Base-by-base conservation (phyloP, 1,139 yeast species). In the Scheffersomyces segobiensis region DNA sequence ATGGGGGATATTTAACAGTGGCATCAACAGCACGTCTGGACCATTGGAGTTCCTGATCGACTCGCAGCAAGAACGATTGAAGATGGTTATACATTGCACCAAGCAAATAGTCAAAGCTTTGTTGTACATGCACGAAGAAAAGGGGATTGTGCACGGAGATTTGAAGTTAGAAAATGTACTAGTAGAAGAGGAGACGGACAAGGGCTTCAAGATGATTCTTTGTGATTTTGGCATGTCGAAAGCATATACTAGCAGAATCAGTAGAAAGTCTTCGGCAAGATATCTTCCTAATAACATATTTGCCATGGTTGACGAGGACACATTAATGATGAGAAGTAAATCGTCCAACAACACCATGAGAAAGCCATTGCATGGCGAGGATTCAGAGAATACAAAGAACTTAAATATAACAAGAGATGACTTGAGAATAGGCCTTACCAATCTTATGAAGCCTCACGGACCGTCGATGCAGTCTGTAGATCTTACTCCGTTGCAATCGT, bases 211-310 rank as follows among this genome's bases (percentile, higher is more conserved):
- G 46, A 76, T 87, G 68, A 70, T 85, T 24, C 69, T 93, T 8
- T 91, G 97, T 74, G 98, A 93, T 74, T 93, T 93, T 76, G 98
- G 98, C 5, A 91, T 93, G 96, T 78, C 81, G 56, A 67, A 79
- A 53, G 74, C 76, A 8, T 76, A 72, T 62, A 73, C 74, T 49
- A 64, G 71, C 17, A 67, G 80, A 49, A 59, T 74, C 22, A 69
- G 74, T 54, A 65, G 79, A 53, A 66, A 67, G 46, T 61, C 71
- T 21, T 72, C 77, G 0, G 59, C 51, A 8, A 55, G 63, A 10
- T 48, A 52, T 49, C 17, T 52, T 56, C 20, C 53, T 19, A 46
- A 32, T 18, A 42, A 47, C 24, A 48, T 52, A 4, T 47, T 46
- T 18, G 51, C 50, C 24, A 55, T 47, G 12, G 63, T 59, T 5